Evolutionary conservation across 768 basidiomycete genomes (phyloP).

Genomic region (Hypsizygus marmoreus): DNA sequence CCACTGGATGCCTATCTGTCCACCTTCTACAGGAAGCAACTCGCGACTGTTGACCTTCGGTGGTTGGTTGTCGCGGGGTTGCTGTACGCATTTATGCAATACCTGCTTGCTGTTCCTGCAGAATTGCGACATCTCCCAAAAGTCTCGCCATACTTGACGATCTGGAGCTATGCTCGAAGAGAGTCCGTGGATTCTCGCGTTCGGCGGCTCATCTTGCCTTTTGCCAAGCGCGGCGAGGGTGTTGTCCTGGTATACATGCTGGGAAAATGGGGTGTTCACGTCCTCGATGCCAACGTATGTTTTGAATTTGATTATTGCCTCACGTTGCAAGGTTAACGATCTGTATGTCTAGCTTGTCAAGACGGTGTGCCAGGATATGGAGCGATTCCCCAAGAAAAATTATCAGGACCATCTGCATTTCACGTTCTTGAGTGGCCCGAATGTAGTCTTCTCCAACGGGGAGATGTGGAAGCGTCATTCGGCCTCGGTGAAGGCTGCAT

Average conservation of each 20-base stretch:
- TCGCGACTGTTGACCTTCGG: constrained; percentile 5
- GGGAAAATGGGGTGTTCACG: constrained; percentile 42
- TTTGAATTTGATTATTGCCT: background rate
- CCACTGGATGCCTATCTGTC: constrained; percentile 8
- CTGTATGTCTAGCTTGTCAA: constrained; percentile 23
- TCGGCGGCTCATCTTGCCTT: constrained; percentile 35
- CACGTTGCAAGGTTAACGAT: background rate
- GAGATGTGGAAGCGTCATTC: constrained; percentile 40
- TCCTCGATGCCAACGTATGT: constrained; percentile 36
- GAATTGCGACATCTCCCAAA: constrained; percentile 36
- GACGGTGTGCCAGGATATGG: constrained; percentile 24
- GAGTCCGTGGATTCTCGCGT: constrained; percentile 38
- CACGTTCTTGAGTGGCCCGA: constrained; percentile 34
- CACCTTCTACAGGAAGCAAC: constrained; percentile 1
- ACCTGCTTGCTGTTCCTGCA: constrained; percentile 25
- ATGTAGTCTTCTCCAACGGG: constrained; percentile 40
- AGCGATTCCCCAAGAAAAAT: constrained; percentile 27
- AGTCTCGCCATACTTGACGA: constrained; percentile 30
- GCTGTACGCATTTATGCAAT: constrained; percentile 9
- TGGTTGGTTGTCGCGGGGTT: constrained; percentile 1
- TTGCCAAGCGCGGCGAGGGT: constrained; percentile 30
- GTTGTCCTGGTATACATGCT: constrained; percentile 40
- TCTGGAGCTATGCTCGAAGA: constrained; percentile 34
- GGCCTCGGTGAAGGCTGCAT: constrained; percentile 33
- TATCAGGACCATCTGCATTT: constrained; percentile 37